Conservation (phyloP, 1,284 basidiomycete genomes). For the Sutorius eximius region DNA sequence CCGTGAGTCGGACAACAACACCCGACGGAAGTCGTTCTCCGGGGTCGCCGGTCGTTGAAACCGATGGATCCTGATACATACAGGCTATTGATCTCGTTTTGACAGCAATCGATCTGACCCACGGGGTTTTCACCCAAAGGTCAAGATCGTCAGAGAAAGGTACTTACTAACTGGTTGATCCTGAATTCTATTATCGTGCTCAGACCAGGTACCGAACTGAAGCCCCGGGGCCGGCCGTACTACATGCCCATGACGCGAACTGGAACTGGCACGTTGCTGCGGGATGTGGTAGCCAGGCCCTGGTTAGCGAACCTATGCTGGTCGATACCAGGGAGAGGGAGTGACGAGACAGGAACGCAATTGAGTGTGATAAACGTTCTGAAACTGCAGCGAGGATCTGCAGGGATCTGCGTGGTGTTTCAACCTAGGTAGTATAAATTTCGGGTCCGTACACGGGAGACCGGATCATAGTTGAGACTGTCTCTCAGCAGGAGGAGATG, state of each 20-base stretch:
- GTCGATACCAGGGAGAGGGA: not conserved
- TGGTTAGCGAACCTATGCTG: not conserved
- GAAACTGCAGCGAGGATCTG: constrained; percentile 27
- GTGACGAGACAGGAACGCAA: constrained; percentile 24
- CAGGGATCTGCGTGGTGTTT: constrained; percentile 17
- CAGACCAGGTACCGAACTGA: constrained; percentile 3
- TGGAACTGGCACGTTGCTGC: not conserved
- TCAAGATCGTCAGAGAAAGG: constrained; percentile 7
- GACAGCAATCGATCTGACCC: constrained; percentile 5
- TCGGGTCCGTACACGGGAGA: constrained; percentile 12
- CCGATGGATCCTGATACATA: constrained; percentile 5
- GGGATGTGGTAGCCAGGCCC: constrained; percentile 7
- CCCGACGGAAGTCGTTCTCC: constrained; percentile 9
- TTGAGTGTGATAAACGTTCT: constrained; percentile 15
- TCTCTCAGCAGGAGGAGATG: constrained; percentile 12
- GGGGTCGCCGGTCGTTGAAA: constrained; percentile 17
- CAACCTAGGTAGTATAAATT: constrained; percentile 18
- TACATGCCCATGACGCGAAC: constrained; percentile 9
- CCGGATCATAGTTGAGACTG: constrained; percentile 22
- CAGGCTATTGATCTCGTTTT: constrained; percentile 9
- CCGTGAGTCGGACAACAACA: constrained; percentile 10
- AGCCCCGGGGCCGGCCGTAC: not conserved
- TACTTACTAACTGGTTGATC: not conserved
- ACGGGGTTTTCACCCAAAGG: constrained; percentile 12
- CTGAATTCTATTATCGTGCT: too few relatives aligned